A percentile compares a stretch with the other conserved stretches of the same genome.
Evolutionary conservation across 176 grass and related monocot genomes (phyloP).

Genomic region (Pontederia crassipes): DNA sequence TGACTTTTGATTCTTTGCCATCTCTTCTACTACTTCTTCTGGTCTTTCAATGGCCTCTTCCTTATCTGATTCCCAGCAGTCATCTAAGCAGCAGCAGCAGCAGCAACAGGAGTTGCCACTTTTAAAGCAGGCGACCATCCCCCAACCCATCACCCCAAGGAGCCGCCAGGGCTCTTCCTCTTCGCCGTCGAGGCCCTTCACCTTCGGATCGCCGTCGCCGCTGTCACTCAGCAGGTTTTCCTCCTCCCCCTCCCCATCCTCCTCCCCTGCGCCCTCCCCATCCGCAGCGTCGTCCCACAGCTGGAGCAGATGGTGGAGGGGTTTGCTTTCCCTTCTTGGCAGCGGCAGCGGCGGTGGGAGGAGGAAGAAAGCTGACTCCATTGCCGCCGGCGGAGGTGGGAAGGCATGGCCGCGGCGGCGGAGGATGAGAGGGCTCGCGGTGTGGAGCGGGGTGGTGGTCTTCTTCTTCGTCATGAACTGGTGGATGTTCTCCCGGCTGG

Average conservation of each 20-base stretch:
- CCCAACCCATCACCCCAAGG: constrained; percentile 9
- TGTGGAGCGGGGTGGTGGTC: constrained; percentile 50
- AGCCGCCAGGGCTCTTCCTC: constrained; percentile 12
- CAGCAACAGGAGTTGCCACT: no score
- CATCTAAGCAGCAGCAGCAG: constrained; percentile 1
- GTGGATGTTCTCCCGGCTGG: constrained; percentile 98
- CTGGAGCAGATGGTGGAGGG: not conserved
- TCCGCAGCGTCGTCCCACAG: not conserved
- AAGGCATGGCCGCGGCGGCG: constrained; percentile 29
- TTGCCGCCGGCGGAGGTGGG: not conserved
- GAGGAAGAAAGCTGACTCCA: constrained; percentile 12
- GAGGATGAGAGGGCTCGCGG: constrained; percentile 41
- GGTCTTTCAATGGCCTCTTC: not conserved
- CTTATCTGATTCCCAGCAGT: not conserved
- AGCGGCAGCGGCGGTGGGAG: constrained; percentile 3
- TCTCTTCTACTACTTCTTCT: no score
- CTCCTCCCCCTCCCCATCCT: not conserved
- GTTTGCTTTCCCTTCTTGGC: not conserved
- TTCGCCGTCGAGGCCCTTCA: not conserved
- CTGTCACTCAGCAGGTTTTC: constrained; percentile 17
- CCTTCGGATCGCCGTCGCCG: constrained; percentile 11
- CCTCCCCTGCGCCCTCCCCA: constrained; percentile 14
- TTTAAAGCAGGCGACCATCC: not conserved
- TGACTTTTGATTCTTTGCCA: no score
- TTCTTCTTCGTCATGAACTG: constrained; percentile 99